phyloP scores from a whole-genome alignment of 768 basidiomycete species.

The Pleurotus salmoneostramineus region DNA sequence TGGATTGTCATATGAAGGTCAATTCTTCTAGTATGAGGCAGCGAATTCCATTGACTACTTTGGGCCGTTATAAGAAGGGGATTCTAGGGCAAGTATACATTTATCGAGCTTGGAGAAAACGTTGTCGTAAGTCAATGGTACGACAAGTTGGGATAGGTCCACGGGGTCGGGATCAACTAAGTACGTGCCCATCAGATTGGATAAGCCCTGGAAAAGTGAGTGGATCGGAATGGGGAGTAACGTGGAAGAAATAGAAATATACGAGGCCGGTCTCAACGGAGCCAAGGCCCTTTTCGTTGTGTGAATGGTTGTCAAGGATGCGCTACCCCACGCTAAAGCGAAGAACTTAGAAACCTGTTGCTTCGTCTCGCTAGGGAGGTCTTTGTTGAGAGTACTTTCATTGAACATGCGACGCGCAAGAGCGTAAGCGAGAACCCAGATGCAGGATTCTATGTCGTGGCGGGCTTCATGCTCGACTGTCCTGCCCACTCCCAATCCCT shows the following conservation, averaged over 20 bases:
- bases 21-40: too few relatives aligned
- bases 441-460: slow-evolving; percentile 8
- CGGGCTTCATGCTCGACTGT: not conserved
- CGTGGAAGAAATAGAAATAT: not conserved
- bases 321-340: not conserved
- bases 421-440: slow-evolving; percentile 7
- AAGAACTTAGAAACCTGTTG: not conserved
- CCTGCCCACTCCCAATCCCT: not conserved
- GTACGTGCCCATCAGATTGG: not conserved
- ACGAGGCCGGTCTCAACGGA: not conserved
- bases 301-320: not conserved
- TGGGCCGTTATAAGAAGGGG: too few relatives aligned
- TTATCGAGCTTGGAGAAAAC: too few relatives aligned
- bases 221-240: not conserved
- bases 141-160: too few relatives aligned
- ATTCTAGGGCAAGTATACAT: too few relatives aligned
- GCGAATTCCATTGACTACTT: too few relatives aligned
- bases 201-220: not conserved
- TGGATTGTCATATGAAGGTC: too few relatives aligned
- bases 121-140: too few relatives aligned
- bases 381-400: not conserved
- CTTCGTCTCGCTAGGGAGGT: not conserved
- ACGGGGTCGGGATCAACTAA: too few relatives aligned
- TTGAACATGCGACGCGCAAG: not conserved
- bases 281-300: not conserved